These are phyloP conservation scores for Clavispora santaluciae DNA, from an alignment of 805 yeast species.

Conservation along the genomic window DNA sequence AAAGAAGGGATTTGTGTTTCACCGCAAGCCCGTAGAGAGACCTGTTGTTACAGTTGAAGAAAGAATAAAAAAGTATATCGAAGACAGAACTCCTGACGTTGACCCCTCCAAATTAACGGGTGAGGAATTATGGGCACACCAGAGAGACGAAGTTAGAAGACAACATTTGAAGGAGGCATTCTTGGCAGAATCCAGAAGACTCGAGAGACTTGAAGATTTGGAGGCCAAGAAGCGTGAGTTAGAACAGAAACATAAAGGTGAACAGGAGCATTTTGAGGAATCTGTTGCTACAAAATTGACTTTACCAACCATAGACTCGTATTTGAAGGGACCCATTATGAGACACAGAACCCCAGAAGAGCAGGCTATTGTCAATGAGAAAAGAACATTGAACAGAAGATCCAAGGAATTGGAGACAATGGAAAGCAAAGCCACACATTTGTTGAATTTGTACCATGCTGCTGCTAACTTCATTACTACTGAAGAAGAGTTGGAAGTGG, in stretches of 20 bases:
- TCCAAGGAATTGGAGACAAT: conserved; percentile 47
- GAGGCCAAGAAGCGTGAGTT: conserved; percentile 23
- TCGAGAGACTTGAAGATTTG: conserved; percentile 33
- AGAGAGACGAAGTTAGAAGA: conserved; percentile 65
- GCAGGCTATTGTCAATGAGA: conserved; percentile 47
- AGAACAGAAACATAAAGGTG: conserved; percentile 23
- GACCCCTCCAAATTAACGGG: conserved; percentile 26
- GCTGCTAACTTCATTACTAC: conserved; percentile 66
- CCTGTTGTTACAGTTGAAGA: conserved; percentile 55
- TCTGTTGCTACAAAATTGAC: conserved; percentile 59
- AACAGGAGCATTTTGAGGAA: conserved; percentile 35
- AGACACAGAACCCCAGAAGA: conserved; percentile 72
- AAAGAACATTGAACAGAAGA: conserved; percentile 64
- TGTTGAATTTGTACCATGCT: conserved; percentile 70
- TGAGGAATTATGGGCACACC: conserved; percentile 43
- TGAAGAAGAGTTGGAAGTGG: conserved; percentile 57
- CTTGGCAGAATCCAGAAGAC: conserved; percentile 46
- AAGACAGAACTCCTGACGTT: conserved; percentile 24
- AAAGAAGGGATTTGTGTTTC: conserved; percentile 41
- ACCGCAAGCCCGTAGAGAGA: conserved; percentile 51
- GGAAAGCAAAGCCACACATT: conserved; percentile 48
- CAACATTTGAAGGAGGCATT: conserved; percentile 63
- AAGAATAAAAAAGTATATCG: conserved; percentile 55
- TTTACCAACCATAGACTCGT: conserved; percentile 71
- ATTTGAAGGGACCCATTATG: conserved; percentile 65